phyloP scores from a whole-genome alignment of 768 basidiomycete species.

The Tylopilus sp. region DNA sequence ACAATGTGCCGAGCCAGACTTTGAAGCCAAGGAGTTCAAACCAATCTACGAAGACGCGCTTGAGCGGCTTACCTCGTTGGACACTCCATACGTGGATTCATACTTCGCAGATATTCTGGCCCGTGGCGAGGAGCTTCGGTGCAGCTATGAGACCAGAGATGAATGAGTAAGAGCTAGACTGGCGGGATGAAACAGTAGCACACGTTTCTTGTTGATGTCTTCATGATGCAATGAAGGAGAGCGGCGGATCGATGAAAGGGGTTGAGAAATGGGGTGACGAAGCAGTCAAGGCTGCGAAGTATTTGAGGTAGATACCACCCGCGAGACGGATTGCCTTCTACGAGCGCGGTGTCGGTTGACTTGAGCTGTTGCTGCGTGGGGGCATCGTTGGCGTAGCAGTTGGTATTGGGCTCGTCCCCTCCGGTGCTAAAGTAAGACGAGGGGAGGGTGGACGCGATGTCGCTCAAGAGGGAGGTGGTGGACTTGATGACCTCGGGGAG shows the following conservation, averaged over 20 bases:
- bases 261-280: constrained; percentile 79
- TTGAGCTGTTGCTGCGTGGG: constrained; percentile 55
- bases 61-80: no score
- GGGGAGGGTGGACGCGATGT: constrained; percentile 50
- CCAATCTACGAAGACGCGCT: no score
- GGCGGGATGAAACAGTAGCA: no score
- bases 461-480: constrained; percentile 47
- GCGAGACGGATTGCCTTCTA: constrained; percentile 82
- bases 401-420: constrained; percentile 74
- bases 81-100: no score
- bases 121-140: no score
- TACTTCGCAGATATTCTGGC: no score
- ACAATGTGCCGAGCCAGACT: no score
- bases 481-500: constrained; percentile 59
- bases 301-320: constrained; percentile 90
- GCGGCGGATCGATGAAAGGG: constrained; percentile 70
- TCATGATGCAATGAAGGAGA: no score
- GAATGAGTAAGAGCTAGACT: no score
- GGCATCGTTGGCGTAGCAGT: constrained; percentile 62
- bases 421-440: constrained; percentile 73
- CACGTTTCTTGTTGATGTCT: no score
- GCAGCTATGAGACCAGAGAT: no score
- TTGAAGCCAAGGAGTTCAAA: no score
- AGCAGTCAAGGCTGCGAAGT: constrained; percentile 76
- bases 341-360: constrained; percentile 40